These are phyloP conservation scores for Vaccinium darrowii DNA, from an alignment of 148 eudicot species.

Conservation along the genomic window DNA sequence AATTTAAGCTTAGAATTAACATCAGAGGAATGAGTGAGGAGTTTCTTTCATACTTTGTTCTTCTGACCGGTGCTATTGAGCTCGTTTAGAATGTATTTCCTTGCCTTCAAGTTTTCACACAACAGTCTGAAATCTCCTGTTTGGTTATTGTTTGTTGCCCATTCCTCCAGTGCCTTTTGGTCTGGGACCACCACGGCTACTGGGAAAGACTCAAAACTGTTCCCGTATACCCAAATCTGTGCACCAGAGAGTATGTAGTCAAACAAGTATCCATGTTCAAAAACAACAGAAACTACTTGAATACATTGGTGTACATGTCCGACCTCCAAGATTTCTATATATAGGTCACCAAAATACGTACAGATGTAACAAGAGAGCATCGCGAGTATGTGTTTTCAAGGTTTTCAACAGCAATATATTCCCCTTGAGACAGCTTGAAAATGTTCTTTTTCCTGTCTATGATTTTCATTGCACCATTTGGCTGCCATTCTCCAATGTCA, in stretches of 20 bases:
- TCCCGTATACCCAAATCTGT: constrained; percentile 95
- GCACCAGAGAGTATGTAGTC: constrained; percentile 8
- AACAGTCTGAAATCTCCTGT: constrained; percentile 53
- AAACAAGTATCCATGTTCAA: not conserved
- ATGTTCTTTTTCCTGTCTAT: constrained; percentile 97
- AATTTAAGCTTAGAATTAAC: not conserved
- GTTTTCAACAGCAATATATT: constrained; percentile 91
- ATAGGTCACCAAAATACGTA: constrained; percentile 5
- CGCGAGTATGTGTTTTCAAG: constrained; percentile 70
- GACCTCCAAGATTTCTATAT: no score
- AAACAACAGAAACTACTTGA: not conserved
- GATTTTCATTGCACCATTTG: constrained; percentile 83
- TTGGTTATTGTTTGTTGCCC: constrained; percentile 57
- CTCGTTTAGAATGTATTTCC: constrained; percentile 67
- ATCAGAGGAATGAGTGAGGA: not conserved
- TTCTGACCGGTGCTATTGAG: constrained; percentile 69
- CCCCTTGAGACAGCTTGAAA: constrained; percentile 97
- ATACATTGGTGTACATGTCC: no score
- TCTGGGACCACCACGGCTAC: constrained; percentile 96
- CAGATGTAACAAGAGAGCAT: constrained; percentile 77
- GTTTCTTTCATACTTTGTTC: constrained; percentile 47
- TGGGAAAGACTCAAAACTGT: constrained; percentile 89
- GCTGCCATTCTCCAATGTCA: constrained; percentile 97
- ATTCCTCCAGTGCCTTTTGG: constrained; percentile 71
- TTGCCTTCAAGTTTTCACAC: constrained; percentile 64